These are phyloP conservation scores for Aspergillus cejpii DNA, from an alignment of 2,329 filamentous ascomycete species.

Conservation along the genomic window DNA sequence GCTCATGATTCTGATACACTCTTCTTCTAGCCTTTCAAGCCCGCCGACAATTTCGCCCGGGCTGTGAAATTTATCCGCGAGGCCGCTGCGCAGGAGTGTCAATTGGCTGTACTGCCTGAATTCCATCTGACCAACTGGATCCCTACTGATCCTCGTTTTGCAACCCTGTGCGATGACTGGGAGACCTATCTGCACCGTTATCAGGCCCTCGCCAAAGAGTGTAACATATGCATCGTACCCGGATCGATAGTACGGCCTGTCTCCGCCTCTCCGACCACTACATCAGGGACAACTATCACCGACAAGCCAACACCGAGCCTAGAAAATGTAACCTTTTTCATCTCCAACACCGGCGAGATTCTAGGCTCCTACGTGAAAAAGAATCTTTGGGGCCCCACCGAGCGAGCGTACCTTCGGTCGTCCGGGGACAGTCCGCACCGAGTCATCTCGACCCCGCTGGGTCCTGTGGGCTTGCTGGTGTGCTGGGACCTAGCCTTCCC, in stretches of 20 bases:
- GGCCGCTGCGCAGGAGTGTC: slow-evolving; percentile 39
- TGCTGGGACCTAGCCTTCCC: slow-evolving; percentile 55
- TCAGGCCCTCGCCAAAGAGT: slow-evolving; percentile 47
- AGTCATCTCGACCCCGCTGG: slow-evolving; percentile 42
- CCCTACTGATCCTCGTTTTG: slow-evolving; percentile 43
- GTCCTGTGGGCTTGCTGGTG: slow-evolving; percentile 49
- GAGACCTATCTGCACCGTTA: slow-evolving; percentile 48
- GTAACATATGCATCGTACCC: slow-evolving; percentile 34
- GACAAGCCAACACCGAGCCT: slow-evolving; percentile 32
- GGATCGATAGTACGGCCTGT: slow-evolving; percentile 42
- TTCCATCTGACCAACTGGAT: slow-evolving; percentile 52
- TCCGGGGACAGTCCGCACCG: neutral
- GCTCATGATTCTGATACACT: neutral
- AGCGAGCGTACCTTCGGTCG: neutral
- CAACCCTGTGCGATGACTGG: slow-evolving; percentile 43
- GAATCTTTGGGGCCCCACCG: slow-evolving; percentile 4
- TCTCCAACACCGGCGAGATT: slow-evolving; percentile 45
- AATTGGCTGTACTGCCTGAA: slow-evolving; percentile 54
- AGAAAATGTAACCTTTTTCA: slow-evolving; percentile 51
- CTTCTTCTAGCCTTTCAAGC: slow-evolving; percentile 2
- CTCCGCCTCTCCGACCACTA: neutral
- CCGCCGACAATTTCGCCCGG: slow-evolving; percentile 14
- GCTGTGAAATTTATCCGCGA: slow-evolving; percentile 39
- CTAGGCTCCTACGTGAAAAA: slow-evolving; percentile 50
- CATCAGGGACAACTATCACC: slow-evolving; percentile 35